Conservation (phyloP, 2,329 filamentous ascomycete genomes). For the Colletotrichum zoysiae region DNA sequence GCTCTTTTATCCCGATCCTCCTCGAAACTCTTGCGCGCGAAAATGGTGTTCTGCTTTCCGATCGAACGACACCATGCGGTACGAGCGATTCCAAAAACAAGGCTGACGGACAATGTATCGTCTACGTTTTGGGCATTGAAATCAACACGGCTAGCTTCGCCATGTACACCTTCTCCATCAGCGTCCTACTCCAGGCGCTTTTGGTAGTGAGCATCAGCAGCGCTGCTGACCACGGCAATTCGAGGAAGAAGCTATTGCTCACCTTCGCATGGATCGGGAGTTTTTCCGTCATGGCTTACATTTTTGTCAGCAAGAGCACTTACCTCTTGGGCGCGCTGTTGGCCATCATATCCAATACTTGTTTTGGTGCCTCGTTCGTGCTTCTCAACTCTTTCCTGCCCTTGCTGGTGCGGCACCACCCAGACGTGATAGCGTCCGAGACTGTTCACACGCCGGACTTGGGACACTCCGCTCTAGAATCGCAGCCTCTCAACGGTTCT, state of each 20-base stretch:
- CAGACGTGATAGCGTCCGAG: slow-evolving; percentile 55
- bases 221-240: slow-evolving; percentile 92
- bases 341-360: slow-evolving; percentile 92
- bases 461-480: slow-evolving; percentile 50
- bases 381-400: slow-evolving; percentile 95
- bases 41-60: slow-evolving; percentile 86
- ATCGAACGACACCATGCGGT: slow-evolving; percentile 81
- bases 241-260: slow-evolving; percentile 88
- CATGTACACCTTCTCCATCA: slow-evolving; percentile 98
- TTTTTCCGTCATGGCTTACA: slow-evolving; percentile 87
- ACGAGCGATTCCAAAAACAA: slow-evolving; percentile 68
- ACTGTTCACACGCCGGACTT: slow-evolving; percentile 50
- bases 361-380: slow-evolving; percentile 95
- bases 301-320: slow-evolving; percentile 79
- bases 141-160: slow-evolving; percentile 97
- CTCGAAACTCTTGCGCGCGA: slow-evolving; percentile 94
- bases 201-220: slow-evolving; percentile 97
- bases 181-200: slow-evolving; percentile 88
- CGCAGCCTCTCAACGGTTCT: slow-evolving; percentile 52
- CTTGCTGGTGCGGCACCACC: slow-evolving; percentile 88
- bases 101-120: slow-evolving; percentile 78
- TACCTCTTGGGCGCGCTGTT: slow-evolving; percentile 87
- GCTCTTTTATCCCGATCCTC: slow-evolving; percentile 95
- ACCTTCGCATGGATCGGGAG: slow-evolving; percentile 88
- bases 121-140: slow-evolving; percentile 83